These are phyloP conservation scores for Solanum chmielewskii DNA, from an alignment of 257 asterid species.

Conservation along the genomic window DNA sequence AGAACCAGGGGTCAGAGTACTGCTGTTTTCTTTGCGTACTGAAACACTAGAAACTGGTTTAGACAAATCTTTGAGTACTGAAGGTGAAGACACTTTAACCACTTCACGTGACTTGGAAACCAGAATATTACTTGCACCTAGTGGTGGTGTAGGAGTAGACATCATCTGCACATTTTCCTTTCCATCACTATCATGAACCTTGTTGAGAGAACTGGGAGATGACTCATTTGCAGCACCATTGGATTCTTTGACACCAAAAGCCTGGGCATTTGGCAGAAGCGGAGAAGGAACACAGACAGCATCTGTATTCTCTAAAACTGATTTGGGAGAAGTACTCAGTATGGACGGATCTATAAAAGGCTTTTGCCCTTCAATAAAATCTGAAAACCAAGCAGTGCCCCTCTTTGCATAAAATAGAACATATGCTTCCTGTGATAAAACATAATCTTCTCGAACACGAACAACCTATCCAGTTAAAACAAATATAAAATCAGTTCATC, in stretches of 20 bases:
- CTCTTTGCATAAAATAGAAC: slow-evolving; percentile 71
- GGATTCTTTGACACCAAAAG: slow-evolving; percentile 12
- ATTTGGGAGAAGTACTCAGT: slow-evolving; percentile 61
- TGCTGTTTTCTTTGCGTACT: slow-evolving; percentile 12
- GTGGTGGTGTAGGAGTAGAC: slow-evolving; percentile 14
- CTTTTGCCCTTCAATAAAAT: slow-evolving; percentile 40
- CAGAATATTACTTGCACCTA: slow-evolving; percentile 4
- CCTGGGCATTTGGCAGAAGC: neutral
- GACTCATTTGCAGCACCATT: slow-evolving; percentile 9
- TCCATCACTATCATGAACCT: slow-evolving; percentile 3
- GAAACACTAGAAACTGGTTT: neutral
- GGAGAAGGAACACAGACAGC: slow-evolving; percentile 14
- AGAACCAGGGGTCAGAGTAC: slow-evolving; percentile 1
- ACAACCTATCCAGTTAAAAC: slow-evolving; percentile 31
- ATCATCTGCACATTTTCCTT: slow-evolving; percentile 2
- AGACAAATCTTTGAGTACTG: slow-evolving; percentile 10
- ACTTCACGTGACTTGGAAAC: slow-evolving; percentile 6
- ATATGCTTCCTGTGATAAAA: slow-evolving; percentile 80
- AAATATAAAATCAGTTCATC: neutral
- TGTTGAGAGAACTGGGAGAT: neutral
- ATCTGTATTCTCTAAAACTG: slow-evolving; percentile 51
- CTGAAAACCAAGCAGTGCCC: slow-evolving; percentile 63
- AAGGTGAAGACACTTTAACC: slow-evolving; percentile 15
- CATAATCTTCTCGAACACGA: slow-evolving; percentile 49
- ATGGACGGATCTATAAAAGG: slow-evolving; percentile 13